Evolutionary conservation across 495 filamentous ascomycete species (phyloP), one percentile per base, ranked within the genome.

Genomic region (Penicillium angulare): DNA sequence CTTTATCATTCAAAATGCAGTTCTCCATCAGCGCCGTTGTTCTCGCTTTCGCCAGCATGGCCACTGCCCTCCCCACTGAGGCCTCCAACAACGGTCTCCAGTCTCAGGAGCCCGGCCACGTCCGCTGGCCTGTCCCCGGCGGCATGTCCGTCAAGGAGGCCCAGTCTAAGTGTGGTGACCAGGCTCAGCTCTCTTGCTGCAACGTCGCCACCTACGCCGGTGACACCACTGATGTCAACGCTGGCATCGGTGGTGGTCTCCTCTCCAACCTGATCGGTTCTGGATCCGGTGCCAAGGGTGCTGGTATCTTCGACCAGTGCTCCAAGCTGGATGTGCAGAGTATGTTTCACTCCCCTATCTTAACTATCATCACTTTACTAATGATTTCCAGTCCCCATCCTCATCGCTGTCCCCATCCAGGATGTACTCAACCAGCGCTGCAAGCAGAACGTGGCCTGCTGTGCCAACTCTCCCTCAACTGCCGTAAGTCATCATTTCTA

Each of bases 361-460:
- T 1, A 20, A 1, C 38, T 5, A 8, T n/a, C n/a, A 38, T 1
- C 18, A n/a, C 9, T 5, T n/a, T 29, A 35, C 58, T 69, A 57
- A 63, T n/a, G 38, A 24, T 24, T 18, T 12, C 4, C 43, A 69
- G 60, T 69, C 41, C 65, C 69, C 23, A 49, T 64, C 32, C 7
- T 50, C 26, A 48, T 64, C n/a, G 60, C 61, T 18, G 50, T 79
- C 47, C 61, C 65, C 40, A 16, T 72, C 15, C 47, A 68, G 46
- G 74, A 79, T 47, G 16, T 76, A 23, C 60, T 79, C 49, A 64
- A 79, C 59, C 68, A 64, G 65, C 54, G 71, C 55, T 80, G 77
- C 71, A 78, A 78, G 68, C 73, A 78, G 71, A 76, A 73, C 57
- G 67, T 75, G 56, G 77, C 75, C 51, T 79, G 77, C 69, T 53